Evolutionary conservation across 2,329 filamentous ascomycete species (phyloP).

Genomic region (Nigrograna mackinnonii): DNA sequence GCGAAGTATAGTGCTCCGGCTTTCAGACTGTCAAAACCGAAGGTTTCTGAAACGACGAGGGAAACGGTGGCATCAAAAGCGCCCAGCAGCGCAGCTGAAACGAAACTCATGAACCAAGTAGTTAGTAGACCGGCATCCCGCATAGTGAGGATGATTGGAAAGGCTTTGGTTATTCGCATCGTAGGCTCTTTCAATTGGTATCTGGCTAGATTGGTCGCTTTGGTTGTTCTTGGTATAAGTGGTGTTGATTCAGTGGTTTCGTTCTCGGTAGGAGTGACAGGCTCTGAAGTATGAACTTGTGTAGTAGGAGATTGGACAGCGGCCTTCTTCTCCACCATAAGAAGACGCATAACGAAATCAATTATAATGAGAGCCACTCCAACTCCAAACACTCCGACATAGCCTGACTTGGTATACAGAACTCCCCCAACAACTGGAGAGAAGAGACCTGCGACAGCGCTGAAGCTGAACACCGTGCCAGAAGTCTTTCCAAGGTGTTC

Average conservation of each 20-base stretch:
- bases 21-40: conserved; percentile 48
- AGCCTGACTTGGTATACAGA: conserved; percentile 62
- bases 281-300: conserved; percentile 5
- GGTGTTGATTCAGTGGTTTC: conserved; percentile 27
- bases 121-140: conserved; percentile 33
- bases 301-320: conserved; percentile 37
- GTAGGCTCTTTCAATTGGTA: conserved; percentile 51
- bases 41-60: conserved; percentile 46
- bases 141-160: conserved; percentile 54
- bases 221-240: conserved; percentile 23
- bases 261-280: conserved; percentile 2
- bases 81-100: conserved; percentile 42
- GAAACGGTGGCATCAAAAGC: conserved; percentile 54
- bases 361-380: conserved; percentile 57
- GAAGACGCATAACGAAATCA: conserved; percentile 63
- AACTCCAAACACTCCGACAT: conserved; percentile 62
- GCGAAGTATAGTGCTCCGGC: conserved; percentile 52
- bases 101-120: conserved; percentile 34
- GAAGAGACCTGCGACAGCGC: conserved; percentile 60
- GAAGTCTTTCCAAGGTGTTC: conserved; percentile 64
- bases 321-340: conserved; percentile 66
- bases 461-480: conserved; percentile 64
- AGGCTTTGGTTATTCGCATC: conserved; percentile 39
- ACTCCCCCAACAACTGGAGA: conserved; percentile 64
- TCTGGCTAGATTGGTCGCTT: conserved; percentile 17